phyloP scores from a whole-genome alignment of 1,139 yeast genomes.

The Blastobotrys proliferans region DNA sequence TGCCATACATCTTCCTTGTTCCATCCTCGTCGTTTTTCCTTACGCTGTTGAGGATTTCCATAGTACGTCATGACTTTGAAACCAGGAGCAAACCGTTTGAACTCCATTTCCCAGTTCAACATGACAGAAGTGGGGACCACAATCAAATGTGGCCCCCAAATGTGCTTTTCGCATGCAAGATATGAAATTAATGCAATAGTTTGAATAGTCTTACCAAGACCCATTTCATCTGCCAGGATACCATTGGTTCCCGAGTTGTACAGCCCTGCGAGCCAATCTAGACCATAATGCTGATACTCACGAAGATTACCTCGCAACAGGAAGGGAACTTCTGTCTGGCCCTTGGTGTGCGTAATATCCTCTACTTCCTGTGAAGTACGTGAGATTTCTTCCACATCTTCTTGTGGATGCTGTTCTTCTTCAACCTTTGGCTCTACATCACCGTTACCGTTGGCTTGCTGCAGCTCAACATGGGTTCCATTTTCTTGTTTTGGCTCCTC shows the following conservation, averaged over 20 bases:
- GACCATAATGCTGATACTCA: constrained; percentile 91
- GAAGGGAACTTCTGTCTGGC: constrained; percentile 35
- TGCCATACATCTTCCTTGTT: constrained; percentile 94
- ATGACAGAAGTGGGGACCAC: constrained; percentile 98
- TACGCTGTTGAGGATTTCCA: constrained; percentile 97
- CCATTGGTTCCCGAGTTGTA: constrained; percentile 94
- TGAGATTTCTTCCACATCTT: constrained; percentile 4
- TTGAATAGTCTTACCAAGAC: constrained; percentile 95
- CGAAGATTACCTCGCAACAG: constrained; percentile 76
- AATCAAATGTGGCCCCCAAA: constrained; percentile 98
- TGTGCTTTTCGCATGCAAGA: constrained; percentile 86
- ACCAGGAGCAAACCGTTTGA: constrained; percentile 97
- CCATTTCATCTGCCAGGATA: constrained; percentile 98
- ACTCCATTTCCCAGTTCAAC: constrained; percentile 99
- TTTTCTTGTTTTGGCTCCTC: constrained; percentile 6
- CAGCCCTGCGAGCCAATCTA: constrained; percentile 94
- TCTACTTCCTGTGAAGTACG: constrained; percentile 3
- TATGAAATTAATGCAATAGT: constrained; percentile 84
- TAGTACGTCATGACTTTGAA: constrained; percentile 92
- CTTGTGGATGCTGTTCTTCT: neutral
- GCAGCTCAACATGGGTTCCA: constrained; percentile 23
- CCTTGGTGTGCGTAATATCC: constrained; percentile 5
- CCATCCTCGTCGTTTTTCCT: constrained; percentile 96
- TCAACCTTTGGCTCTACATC: constrained; percentile 17
- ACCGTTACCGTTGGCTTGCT: constrained; percentile 21